Base-by-base conservation (phyloP, 805 yeast species). In the Kluyveromyces siamensis region DNA sequence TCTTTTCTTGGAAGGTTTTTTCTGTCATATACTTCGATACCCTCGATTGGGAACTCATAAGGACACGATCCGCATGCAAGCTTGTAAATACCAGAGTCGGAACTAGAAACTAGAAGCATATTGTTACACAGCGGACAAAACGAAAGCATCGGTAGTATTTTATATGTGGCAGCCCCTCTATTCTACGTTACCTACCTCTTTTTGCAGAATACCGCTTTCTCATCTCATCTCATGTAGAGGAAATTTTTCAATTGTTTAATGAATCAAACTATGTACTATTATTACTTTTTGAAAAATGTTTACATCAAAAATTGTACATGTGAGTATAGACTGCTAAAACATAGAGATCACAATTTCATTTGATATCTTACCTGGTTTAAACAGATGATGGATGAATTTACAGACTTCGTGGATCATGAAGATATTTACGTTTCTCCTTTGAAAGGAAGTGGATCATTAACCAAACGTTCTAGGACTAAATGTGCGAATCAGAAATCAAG, bases 41-140 rank as follows among this genome's bases (percentile, higher is more conserved):
- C 96, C 27, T 75, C 76, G 45, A 93, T 88, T 38, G 90, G 89
- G 65, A 91, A 93, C 62, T 88, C 91, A 58, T 93, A 93, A 0
- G 99, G 97, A 64, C 99, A 93, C 1, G 98, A 87, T 9, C 88
- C 82, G 68, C 99, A 93, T 54, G 87, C 83, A 58, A 91, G 80
- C 45, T 87, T 74, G 60, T 84, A 83, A 49, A 75, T 71, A 51
- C 73, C 79, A 42, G 74, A 73, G 14, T 77, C 79, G 1, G 82
- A 77, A n/a, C 76, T 74, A 0, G 87, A 74, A 27, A 77, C 78
- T 46, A 85, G 73, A 19, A 93, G 75, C 95, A 93, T 86, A 58
- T 91, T 91, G 17, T 95, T 81, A 66, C 99, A 91, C 61, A 84
- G 79, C 6, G 98, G 99, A 62, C 99, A 91, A 65, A 91, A 91